These are phyloP conservation scores for Pachysandra terminalis DNA, from an alignment of 164 flowering plant genomes.

Conservation along the genomic window DNA sequence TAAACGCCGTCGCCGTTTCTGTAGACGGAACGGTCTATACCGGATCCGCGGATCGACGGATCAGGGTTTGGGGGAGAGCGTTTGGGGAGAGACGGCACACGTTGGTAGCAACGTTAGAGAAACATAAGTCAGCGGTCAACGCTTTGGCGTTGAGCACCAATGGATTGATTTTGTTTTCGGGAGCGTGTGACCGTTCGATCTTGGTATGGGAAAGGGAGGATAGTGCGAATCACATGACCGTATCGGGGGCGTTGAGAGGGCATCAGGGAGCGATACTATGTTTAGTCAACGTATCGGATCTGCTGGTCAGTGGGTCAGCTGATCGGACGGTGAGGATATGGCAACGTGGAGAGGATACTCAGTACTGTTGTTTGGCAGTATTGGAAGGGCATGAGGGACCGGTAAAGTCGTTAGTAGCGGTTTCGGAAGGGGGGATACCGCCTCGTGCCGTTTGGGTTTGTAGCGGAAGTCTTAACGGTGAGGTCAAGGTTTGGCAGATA, in stretches of 20 bases:
- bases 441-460: slow-evolving; percentile 37
- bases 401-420: slow-evolving; percentile 69
- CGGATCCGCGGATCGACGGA: slow-evolving; percentile 64
- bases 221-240: slow-evolving; percentile 63
- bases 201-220: slow-evolving; percentile 91
- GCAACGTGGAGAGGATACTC: slow-evolving; percentile 39
- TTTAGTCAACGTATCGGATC: slow-evolving; percentile 44
- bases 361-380: slow-evolving; percentile 49
- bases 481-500: slow-evolving; percentile 63
- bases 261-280: slow-evolving; percentile 67
- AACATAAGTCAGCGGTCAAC: too few species aligned
- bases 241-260: slow-evolving; percentile 73
- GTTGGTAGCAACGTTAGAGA: slow-evolving; percentile 60
- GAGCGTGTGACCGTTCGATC: slow-evolving; percentile 83
- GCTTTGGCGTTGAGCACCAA: slow-evolving; percentile 57
- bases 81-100: slow-evolving; percentile 32
- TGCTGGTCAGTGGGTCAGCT: slow-evolving; percentile 79
- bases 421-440: slow-evolving; percentile 15
- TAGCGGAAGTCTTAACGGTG: slow-evolving; percentile 80
- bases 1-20: slow-evolving; percentile 67
- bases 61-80: slow-evolving; percentile 58
- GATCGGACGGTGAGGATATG: slow-evolving; percentile 91
- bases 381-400: slow-evolving; percentile 62
- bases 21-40: slow-evolving; percentile 69
- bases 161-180: slow-evolving; percentile 72